Conservation (phyloP, 257 asterid genomes). For the Solanum appendiculatum region DNA sequence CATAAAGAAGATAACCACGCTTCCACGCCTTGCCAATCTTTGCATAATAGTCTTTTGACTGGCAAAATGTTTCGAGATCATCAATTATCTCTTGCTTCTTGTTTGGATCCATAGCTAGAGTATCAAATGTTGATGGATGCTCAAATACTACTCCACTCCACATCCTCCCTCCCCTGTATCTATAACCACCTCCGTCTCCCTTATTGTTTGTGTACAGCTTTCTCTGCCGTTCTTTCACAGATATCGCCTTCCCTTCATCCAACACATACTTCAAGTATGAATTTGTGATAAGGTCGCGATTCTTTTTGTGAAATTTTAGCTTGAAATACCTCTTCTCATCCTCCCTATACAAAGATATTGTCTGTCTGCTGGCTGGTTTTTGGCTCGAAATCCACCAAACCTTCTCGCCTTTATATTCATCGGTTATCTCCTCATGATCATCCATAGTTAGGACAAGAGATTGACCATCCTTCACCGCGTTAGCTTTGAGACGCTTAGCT, state of each 20-base stretch:
- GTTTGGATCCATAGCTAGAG: background rate
- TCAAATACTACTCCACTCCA: background rate
- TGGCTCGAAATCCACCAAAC: background rate
- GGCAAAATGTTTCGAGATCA: background rate
- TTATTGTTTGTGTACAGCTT: background rate
- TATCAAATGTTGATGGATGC: background rate
- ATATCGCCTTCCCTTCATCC: background rate
- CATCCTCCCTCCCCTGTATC: background rate
- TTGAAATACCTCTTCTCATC: background rate
- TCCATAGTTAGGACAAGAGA: background rate
- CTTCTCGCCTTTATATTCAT: background rate
- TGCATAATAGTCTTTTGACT: background rate
- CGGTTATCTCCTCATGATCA: background rate
- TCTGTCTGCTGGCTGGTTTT: background rate
- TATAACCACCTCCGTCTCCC: background rate
- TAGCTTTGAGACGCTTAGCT: background rate
- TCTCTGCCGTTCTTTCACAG: background rate
- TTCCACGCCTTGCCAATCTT: background rate
- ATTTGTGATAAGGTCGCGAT: background rate
- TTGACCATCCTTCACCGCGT: background rate
- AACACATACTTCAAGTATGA: background rate
- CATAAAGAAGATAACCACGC: background rate
- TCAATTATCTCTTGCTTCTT: background rate
- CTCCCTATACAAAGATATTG: background rate
- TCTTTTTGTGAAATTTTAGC: background rate